A percentile compares a stretch with the other conserved stretches of the same genome.
Evolutionary conservation across 2,329 filamentous ascomycete genomes (phyloP).

Genomic region (Talaromyces sp.): DNA sequence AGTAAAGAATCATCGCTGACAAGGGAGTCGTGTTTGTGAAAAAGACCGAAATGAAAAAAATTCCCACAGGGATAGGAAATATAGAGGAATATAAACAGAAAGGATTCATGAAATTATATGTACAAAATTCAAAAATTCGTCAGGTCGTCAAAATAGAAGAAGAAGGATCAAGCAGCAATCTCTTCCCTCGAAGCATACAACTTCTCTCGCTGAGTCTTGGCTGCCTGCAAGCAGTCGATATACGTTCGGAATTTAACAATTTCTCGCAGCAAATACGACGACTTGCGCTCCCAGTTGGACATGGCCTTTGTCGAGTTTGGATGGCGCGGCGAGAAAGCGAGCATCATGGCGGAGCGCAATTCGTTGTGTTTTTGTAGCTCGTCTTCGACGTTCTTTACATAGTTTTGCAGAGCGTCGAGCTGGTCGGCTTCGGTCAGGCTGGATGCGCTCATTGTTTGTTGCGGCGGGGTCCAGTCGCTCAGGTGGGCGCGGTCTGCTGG

Average conservation of each 20-base stretch:
- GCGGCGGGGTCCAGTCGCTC: slow-evolving; percentile 81
- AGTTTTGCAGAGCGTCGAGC: slow-evolving; percentile 64
- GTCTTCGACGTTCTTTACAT: slow-evolving; percentile 78
- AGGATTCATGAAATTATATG: background rate
- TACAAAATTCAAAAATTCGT: background rate
- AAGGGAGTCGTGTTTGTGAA: background rate
- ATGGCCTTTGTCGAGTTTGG: slow-evolving; percentile 77
- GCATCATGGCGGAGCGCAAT: slow-evolving; percentile 75
- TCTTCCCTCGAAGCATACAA: slow-evolving; percentile 49
- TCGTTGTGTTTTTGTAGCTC: slow-evolving; percentile 86
- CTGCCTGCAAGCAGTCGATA: slow-evolving; percentile 73
- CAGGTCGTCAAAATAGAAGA: background rate
- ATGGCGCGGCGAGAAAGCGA: slow-evolving; percentile 82
- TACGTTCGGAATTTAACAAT: slow-evolving; percentile 97
- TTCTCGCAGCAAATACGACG: slow-evolving; percentile 80
- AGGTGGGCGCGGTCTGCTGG: slow-evolving; percentile 81
- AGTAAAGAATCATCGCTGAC: background rate
- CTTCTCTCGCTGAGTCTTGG: slow-evolving; percentile 62
- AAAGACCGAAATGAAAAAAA: background rate
- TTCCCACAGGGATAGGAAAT: background rate
- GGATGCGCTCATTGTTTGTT: slow-evolving; percentile 83
- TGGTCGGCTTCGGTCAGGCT: slow-evolving; percentile 75
- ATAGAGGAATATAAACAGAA: background rate
- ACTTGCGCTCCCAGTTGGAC: slow-evolving; percentile 96
- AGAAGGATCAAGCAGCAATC: background rate